phyloP scores from a whole-genome alignment of 257 asterid species.

The Mentha longifolia region DNA sequence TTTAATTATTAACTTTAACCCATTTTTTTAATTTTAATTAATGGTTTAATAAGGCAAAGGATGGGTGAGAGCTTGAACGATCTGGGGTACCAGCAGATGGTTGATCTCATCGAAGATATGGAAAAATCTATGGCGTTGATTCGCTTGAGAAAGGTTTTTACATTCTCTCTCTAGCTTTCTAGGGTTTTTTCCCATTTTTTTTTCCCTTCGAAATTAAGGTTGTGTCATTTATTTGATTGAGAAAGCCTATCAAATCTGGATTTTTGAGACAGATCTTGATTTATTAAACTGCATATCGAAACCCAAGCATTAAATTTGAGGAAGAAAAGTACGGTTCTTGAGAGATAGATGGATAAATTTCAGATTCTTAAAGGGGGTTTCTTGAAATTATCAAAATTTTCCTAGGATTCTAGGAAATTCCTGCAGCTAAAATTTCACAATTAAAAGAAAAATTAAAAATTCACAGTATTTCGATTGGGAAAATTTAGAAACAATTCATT shows the following conservation, averaged over 20 bases:
- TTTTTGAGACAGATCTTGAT: neutral
- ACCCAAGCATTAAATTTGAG: neutral
- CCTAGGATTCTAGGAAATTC: neutral
- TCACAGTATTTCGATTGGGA: neutral
- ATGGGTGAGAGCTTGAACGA: slow-evolving; percentile 65
- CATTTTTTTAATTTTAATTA: neutral
- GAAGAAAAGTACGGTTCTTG: neutral
- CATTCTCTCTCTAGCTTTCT: slow-evolving; percentile 10
- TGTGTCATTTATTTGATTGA: neutral
- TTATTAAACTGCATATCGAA: neutral
- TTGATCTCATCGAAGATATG: slow-evolving; percentile 54
- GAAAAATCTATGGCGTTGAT: slow-evolving; percentile 44
- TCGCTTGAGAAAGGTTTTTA: slow-evolving; percentile 55
- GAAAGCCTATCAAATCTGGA: neutral
- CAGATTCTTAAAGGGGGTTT: neutral
- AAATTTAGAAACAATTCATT: neutral
- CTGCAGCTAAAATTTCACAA: neutral
- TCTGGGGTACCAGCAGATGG: slow-evolving; percentile 51
- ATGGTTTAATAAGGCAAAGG: slow-evolving; percentile 44
- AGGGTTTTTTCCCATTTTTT: slow-evolving; percentile 29
- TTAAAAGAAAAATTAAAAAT: neutral
- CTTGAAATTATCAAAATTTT: neutral
- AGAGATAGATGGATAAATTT: neutral
- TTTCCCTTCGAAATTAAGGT: slow-evolving; percentile 8
- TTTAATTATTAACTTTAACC: neutral